Conservation (phyloP, 495 filamentous ascomycete species). For the Lepidopterella palustris region DNA sequence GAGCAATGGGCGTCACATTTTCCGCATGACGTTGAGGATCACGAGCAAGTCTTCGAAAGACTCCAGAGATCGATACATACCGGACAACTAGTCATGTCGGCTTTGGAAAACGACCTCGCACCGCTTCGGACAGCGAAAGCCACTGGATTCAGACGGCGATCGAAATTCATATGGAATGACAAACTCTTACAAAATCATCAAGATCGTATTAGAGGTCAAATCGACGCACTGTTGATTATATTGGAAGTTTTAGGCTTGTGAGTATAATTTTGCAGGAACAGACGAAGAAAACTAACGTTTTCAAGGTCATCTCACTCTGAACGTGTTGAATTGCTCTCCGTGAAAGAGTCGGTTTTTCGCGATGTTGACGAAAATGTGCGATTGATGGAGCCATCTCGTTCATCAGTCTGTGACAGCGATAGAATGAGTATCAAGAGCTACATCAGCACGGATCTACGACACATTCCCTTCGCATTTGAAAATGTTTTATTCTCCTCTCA, state of each 20-base stretch:
- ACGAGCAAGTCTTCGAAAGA: not conserved
- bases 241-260: conserved; percentile 12
- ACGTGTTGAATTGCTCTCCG: conserved; percentile 5
- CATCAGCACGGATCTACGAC: not conserved
- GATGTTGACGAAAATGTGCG: conserved; percentile 8
- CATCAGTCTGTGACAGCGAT: not conserved
- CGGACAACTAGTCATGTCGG: conserved; percentile 9
- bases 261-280: not conserved
- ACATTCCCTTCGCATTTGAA: conserved; percentile 14
- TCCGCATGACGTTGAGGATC: not conserved
- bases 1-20: conserved; percentile 4
- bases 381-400: conserved; percentile 10
- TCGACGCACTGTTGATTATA: conserved; percentile 22
- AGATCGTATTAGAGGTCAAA: conserved; percentile 38
- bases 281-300: not conserved
- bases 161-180: conserved; percentile 30
- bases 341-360: conserved; percentile 4
- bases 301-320: not conserved
- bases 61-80: conserved; percentile 7
- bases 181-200: conserved; percentile 38
- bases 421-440: not conserved
- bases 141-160: not conserved
- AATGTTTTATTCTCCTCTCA: conserved; percentile 13
- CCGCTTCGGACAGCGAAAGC: not conserved
- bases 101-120: conserved; percentile 6